Evolutionary conservation across 805 yeast species (phyloP), one percentile per base, ranked within the genome.

Genomic region (Cyberlindnera saturnus): DNA sequence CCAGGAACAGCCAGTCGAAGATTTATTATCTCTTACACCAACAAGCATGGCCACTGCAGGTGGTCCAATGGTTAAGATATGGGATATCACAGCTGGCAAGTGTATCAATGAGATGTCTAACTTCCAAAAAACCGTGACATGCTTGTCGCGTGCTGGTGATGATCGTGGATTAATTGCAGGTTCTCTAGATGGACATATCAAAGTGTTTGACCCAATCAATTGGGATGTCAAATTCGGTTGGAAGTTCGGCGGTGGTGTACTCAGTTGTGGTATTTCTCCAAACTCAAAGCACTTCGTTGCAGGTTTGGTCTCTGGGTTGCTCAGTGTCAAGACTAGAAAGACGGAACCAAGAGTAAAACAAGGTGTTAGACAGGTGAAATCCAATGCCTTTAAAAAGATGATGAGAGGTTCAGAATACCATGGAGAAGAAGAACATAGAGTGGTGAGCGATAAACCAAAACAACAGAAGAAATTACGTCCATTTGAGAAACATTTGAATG

Each of bases 201-300:
- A 93, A 64, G 90, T 90, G 36, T 87, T 91, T 61, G 97, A 90
- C 63, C 75, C 82, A 18, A 59, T 76, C 34, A 75, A 77, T 53
- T 90, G 91, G 87, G 85, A 83, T 47, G 96, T 91, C 47, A 86
- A 84, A 61, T 91, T 89, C 61, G 97, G 97, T 39, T 91, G 98
- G 97, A 91, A 90, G 65, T 91, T 86, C 59, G 96, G 96, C 31
- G 88, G 91, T 19, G 95, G 96, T 33, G 96, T 93, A 0, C 70
- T 93, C 53, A 73, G 87, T 55, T 81, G 96, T 60, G 98, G 90
- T 13, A 83, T 87, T 10, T 87, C 96, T 8, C 97, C 98, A 23
- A 77, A 81, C 51, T 55, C 79, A 53, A 84, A 86, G 66, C 98
- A 93, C 68, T 74, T 93, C 50, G 96, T 87, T 32, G 86, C 93